phyloP scores from a whole-genome alignment of 257 asterid species.

The Fraxinus cuspidata region DNA sequence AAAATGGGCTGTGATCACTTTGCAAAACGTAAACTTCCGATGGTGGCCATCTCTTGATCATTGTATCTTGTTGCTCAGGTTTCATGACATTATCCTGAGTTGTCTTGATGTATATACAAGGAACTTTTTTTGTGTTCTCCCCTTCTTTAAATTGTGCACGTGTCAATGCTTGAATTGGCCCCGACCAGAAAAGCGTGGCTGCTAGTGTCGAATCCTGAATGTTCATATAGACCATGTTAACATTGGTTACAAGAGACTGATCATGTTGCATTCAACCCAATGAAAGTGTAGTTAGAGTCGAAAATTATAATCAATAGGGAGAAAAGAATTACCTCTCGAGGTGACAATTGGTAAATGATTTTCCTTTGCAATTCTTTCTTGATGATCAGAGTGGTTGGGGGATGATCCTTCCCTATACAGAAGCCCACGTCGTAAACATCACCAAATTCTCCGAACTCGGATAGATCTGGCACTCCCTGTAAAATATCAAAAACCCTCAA shows the following conservation, averaged over 20 bases:
- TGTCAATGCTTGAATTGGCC: slow-evolving; percentile 61
- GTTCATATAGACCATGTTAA: neutral
- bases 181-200: slow-evolving; percentile 66
- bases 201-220: slow-evolving; percentile 66
- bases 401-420: slow-evolving; percentile 56
- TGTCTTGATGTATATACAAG: slow-evolving; percentile 62
- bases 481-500: neutral
- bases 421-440: slow-evolving; percentile 52
- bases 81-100: slow-evolving; percentile 47
- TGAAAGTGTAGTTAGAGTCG: neutral
- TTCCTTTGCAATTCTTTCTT: slow-evolving; percentile 54
- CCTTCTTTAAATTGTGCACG: slow-evolving; percentile 36
- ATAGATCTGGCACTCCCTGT: slow-evolving; percentile 72
- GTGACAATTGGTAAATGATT: slow-evolving; percentile 59
- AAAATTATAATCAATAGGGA: too few species aligned
- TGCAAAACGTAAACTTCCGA: slow-evolving; percentile 53
- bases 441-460: slow-evolving; percentile 45
- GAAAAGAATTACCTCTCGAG: slow-evolving; percentile 57
- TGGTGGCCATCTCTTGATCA: slow-evolving; percentile 81
- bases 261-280: neutral
- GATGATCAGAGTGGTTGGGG: slow-evolving; percentile 53
- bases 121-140: slow-evolving; percentile 44
- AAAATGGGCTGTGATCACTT: slow-evolving; percentile 84
- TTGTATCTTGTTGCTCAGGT: slow-evolving; percentile 64
- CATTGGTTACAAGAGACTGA: neutral